Conservation (phyloP, 345 rosid genomes). For the Salix suchowensis region DNA sequence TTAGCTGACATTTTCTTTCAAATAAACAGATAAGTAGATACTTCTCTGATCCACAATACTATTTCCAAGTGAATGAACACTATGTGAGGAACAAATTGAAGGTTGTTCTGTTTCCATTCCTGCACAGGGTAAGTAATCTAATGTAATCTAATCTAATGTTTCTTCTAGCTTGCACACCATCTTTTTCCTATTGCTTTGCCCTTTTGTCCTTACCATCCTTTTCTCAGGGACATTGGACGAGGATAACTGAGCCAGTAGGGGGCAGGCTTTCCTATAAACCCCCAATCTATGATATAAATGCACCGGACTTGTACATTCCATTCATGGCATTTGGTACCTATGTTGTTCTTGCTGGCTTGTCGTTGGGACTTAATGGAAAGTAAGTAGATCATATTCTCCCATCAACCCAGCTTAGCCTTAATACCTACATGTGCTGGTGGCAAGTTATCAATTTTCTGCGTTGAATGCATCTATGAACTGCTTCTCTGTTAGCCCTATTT, state of each 20-base stretch:
- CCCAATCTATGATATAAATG: slow-evolving; percentile 84
- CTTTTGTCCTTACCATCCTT: slow-evolving; percentile 8
- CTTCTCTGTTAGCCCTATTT: background rate
- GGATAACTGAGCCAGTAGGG: slow-evolving; percentile 93
- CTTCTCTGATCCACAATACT: slow-evolving; percentile 94
- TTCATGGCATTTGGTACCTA: slow-evolving; percentile 93
- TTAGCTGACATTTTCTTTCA: slow-evolving; percentile 1
- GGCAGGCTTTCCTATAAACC: slow-evolving; percentile 97
- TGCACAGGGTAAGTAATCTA: slow-evolving; percentile 69
- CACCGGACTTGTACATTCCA: slow-evolving; percentile 92
- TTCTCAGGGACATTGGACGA: slow-evolving; percentile 86
- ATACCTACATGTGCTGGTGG: background rate
- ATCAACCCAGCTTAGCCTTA: background rate
- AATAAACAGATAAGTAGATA: slow-evolving; percentile 71
- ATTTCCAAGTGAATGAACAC: slow-evolving; percentile 94
- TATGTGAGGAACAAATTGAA: slow-evolving; percentile 97
- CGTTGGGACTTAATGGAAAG: slow-evolving; percentile 81
- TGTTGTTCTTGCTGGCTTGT: slow-evolving; percentile 81
- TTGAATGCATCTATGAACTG: background rate
- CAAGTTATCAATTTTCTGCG: background rate
- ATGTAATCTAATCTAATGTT: background rate
- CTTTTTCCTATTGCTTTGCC: background rate
- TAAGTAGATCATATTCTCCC: slow-evolving; percentile 35
- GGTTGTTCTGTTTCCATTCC: slow-evolving; percentile 82
- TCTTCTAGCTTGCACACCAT: background rate